Percentiles rank a stretch among this genome's conserved stretches.
phyloP scores from a whole-genome alignment of 1,139 yeast species.

The Geotrichum klebahnii region DNA sequence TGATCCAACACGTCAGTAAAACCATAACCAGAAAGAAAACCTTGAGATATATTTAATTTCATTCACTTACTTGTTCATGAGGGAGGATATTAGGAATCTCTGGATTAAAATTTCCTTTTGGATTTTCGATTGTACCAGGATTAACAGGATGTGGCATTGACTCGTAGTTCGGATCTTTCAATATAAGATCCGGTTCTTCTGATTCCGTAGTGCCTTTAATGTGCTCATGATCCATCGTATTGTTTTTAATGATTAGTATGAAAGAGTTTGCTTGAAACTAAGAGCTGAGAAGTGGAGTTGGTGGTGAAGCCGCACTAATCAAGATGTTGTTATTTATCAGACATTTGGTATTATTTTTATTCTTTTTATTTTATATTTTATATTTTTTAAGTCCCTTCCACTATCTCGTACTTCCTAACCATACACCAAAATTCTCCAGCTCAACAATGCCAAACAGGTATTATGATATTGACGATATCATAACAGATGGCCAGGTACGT shows the following conservation, averaged over 20 bases:
- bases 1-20: slow-evolving; percentile 29
- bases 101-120: slow-evolving; percentile 42
- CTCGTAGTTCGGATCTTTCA: slow-evolving; percentile 13
- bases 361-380: not conserved
- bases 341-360: no score
- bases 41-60: not conserved
- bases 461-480: slow-evolving; percentile 83
- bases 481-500: slow-evolving; percentile 59
- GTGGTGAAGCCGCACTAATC: no score
- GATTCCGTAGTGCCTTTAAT: not conserved
- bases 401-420: not conserved
- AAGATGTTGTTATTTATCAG: no score
- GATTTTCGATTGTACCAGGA: slow-evolving; percentile 24
- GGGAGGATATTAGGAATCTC: slow-evolving; percentile 58
- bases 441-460: slow-evolving; percentile 43
- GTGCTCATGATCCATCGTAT: not conserved
- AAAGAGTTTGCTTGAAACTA: not conserved
- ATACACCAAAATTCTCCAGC: no score
- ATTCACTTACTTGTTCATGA: slow-evolving; percentile 43
- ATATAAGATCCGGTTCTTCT: not conserved
- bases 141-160: slow-evolving; percentile 13
- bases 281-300: no score
- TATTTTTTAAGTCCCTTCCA: not conserved
- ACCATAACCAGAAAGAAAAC: not conserved
- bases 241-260: not conserved